Percentiles rank a stretch among this genome's conserved stretches.
phyloP scores from a whole-genome alignment of 169 alveolate species.

The Perkinsus olseni region DNA sequence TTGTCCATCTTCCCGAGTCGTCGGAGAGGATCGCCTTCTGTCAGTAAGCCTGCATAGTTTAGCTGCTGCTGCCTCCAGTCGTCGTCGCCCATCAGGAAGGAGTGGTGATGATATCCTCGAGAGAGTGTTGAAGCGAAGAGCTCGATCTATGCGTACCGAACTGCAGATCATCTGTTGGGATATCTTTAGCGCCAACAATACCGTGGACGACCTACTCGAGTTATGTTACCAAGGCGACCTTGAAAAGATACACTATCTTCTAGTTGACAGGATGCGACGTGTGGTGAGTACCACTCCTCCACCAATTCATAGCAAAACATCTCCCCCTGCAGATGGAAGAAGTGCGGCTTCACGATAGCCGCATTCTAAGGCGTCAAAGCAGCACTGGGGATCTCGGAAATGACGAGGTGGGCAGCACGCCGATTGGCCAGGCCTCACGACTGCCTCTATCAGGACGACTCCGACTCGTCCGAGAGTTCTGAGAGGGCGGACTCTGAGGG shows the following conservation, averaged over 20 bases:
- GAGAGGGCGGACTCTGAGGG: background rate
- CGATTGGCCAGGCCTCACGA: background rate
- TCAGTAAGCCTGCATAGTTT: background rate
- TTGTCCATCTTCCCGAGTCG: background rate
- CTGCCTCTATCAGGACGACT: too few relatives aligned
- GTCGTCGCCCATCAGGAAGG: background rate
- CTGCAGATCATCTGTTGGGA: background rate
- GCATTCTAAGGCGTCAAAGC: background rate
- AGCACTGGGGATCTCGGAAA: background rate
- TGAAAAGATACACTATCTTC: background rate
- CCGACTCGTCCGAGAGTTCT: too few relatives aligned
- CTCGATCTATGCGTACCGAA: background rate
- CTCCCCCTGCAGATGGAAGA: background rate
- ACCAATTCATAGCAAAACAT: background rate
- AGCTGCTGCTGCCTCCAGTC: too few relatives aligned
- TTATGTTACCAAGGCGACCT: background rate
- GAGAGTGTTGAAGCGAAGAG: background rate
- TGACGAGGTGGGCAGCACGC: background rate
- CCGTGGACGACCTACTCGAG: background rate
- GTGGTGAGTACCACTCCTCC: background rate
- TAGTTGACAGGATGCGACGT: background rate
- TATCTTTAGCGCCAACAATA: background rate
- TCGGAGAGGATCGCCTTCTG: background rate
- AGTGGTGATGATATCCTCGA: background rate
- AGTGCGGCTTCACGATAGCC: background rate